Base-by-base conservation (phyloP, 148 eudicot species). In the Dysphania ambrosioides region DNA sequence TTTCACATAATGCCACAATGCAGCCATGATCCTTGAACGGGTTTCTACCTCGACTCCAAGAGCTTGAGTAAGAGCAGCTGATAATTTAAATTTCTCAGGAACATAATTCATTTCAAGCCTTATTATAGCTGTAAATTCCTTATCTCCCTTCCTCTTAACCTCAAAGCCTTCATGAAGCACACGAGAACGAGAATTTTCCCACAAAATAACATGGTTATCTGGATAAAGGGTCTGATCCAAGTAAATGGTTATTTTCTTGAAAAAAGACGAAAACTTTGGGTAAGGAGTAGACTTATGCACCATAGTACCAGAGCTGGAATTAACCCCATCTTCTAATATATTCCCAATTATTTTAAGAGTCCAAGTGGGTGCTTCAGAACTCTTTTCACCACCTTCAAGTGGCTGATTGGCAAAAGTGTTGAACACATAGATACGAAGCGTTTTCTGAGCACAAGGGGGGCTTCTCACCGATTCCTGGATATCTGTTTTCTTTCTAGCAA, bases 1-100 rank as follows among this genome's bases (percentile, higher is more conserved):
- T 82, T 87, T 95, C 29, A 95, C 84, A 81, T 95, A 95, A 31
- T 95, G 88, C 98, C 98, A 95, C 66, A 95, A 79, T n/a, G 97
- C 98, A 72, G 87, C 79, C 75, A 90, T 72, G 70, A 92, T 82
- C 73, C 90, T 83, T 13, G 90, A 75, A n/a, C 93, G 92, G 35
- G 98, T 90, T 78, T 95, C 97, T 30, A 89, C 88, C 79, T 92
- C 97, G 41, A 95, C 40, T 53, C 98, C 98, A 78, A 95, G 85
- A 55, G 84, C 89, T 82, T 90, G 91, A 11, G 84, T 72, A 76
- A 95, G 81, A 53, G 91, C 82, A n/a, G 89, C 81, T 21, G 97
- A 90, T 40, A 95, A 81, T 74, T 81, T 86, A 70, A 84, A 88
- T 75, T 88, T 95, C 78, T 95, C 98, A 64, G 93, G 96, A 34